Conservation (phyloP, 2,329 filamentous ascomycete genomes). For the Aspergillus transmontanensis region DNA sequence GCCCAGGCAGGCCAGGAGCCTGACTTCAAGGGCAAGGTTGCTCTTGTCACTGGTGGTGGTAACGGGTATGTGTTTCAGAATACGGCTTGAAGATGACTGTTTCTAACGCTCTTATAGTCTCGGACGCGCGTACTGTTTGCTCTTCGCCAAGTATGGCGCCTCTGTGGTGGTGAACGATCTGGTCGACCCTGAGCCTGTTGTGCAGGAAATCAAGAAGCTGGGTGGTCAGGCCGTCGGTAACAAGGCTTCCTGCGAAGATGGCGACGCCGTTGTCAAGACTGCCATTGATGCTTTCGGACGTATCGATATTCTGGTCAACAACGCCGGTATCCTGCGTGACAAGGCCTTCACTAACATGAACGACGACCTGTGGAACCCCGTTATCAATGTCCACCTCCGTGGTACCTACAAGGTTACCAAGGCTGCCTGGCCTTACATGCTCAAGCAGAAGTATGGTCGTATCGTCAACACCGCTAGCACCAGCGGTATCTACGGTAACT, state of each 20-base stretch:
- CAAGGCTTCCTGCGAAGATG: slow-evolving; percentile 91
- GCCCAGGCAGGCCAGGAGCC: slow-evolving; percentile 73
- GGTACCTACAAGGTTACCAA: slow-evolving; percentile 97
- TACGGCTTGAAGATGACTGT: not conserved
- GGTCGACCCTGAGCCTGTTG: slow-evolving; percentile 85
- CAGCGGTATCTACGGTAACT: slow-evolving; percentile 98
- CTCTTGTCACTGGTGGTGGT: slow-evolving; percentile 83
- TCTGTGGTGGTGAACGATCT: slow-evolving; percentile 94
- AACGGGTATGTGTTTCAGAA: slow-evolving; percentile 59
- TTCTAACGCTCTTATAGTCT: slow-evolving; percentile 58
- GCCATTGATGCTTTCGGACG: slow-evolving; percentile 93
- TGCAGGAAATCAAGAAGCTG: slow-evolving; percentile 85
- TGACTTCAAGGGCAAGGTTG: slow-evolving; percentile 82
- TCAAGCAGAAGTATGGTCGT: slow-evolving; percentile 98
- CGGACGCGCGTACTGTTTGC: slow-evolving; percentile 84
- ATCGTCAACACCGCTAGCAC: slow-evolving; percentile 97
- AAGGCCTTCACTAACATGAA: slow-evolving; percentile 99
- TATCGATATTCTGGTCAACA: slow-evolving; percentile 95
- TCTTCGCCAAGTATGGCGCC: slow-evolving; percentile 81
- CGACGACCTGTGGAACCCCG: slow-evolving; percentile 87
- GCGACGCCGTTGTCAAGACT: slow-evolving; percentile 85
- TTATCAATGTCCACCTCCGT: slow-evolving; percentile 87
- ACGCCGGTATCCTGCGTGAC: slow-evolving; percentile 94
- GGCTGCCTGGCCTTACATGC: slow-evolving; percentile 95
- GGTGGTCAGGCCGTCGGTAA: slow-evolving; percentile 90